Evolutionary conservation across 2,329 filamentous ascomycete species (phyloP).

Genomic region (Cryphonectria parasitica): DNA sequence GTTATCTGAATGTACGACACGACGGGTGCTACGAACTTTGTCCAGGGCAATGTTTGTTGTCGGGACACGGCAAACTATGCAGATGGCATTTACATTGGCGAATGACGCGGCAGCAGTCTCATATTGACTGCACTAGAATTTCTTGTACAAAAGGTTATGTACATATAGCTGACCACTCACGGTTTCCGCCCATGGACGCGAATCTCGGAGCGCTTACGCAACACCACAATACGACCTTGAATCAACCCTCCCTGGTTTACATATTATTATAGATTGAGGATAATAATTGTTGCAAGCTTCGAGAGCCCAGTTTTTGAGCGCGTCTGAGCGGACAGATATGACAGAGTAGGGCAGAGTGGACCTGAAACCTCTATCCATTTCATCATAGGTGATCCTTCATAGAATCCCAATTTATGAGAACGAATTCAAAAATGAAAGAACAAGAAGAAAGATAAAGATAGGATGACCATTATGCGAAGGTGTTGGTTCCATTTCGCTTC

Average conservation of each 20-base stretch:
- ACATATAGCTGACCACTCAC: constrained; percentile 19
- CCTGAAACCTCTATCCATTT: background rate
- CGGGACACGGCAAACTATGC: constrained; percentile 5
- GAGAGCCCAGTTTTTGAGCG: background rate
- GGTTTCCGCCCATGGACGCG: background rate
- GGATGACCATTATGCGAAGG: background rate
- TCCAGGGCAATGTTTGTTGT: background rate
- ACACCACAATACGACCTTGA: background rate
- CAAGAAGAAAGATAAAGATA: background rate
- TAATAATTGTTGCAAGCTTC: constrained; percentile 3
- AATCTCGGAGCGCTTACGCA: background rate
- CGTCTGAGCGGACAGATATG: too few species aligned
- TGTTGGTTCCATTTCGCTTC: background rate
- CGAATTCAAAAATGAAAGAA: background rate
- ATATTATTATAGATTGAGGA: background rate
- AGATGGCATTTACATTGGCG: constrained; percentile 23
- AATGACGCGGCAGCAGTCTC: constrained; percentile 26
- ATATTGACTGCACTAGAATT: constrained; percentile 13
- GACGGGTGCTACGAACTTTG: background rate
- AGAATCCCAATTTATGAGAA: background rate
- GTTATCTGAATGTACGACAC: background rate
- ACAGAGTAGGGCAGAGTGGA: background rate
- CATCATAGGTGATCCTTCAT: background rate
- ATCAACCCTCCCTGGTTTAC: background rate
- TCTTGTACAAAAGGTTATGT: constrained; percentile 23